Percentiles rank a stretch among this genome's conserved stretches.
Conservation (phyloP, 805 yeast species). For the Metschnikowia noctiluminum region DNA sequence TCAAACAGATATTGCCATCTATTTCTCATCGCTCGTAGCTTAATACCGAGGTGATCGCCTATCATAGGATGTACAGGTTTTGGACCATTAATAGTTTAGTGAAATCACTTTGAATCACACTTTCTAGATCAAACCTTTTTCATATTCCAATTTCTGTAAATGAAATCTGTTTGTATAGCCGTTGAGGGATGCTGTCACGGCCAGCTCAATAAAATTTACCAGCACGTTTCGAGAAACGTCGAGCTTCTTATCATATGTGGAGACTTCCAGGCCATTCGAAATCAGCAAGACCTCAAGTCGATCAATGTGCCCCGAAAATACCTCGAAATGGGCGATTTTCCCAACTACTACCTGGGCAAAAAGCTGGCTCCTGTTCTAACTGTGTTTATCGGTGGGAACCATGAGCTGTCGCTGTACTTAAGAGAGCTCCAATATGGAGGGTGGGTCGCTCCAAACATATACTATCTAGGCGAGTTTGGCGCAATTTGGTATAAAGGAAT, state of each 20-base stretch:
- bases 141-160: not conserved
- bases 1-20: no score
- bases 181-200: slow-evolving; percentile 94
- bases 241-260: slow-evolving; percentile 73
- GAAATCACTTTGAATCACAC: no score
- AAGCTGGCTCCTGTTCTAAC: slow-evolving; percentile 72
- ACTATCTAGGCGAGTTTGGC: slow-evolving; percentile 76
- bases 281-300: slow-evolving; percentile 57
- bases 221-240: slow-evolving; percentile 14
- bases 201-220: slow-evolving; percentile 58
- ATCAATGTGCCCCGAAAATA: slow-evolving; percentile 81
- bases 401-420: slow-evolving; percentile 81
- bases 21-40: no score
- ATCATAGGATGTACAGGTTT: not conserved
- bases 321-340: slow-evolving; percentile 73
- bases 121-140: no score
- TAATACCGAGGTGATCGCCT: no score
- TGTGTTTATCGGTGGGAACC: slow-evolving; percentile 90
- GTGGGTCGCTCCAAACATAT: slow-evolving; percentile 87
- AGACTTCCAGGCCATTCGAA: slow-evolving; percentile 82
- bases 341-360: slow-evolving; percentile 59
- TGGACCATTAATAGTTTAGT: not conserved
- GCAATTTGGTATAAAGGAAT: slow-evolving; percentile 73
- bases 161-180: slow-evolving; percentile 45
- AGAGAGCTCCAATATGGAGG: slow-evolving; percentile 80